Evolutionary conservation across 129 eudicot genomes (phyloP).

Genomic region (Chrysanthemum lavandulifolium): DNA sequence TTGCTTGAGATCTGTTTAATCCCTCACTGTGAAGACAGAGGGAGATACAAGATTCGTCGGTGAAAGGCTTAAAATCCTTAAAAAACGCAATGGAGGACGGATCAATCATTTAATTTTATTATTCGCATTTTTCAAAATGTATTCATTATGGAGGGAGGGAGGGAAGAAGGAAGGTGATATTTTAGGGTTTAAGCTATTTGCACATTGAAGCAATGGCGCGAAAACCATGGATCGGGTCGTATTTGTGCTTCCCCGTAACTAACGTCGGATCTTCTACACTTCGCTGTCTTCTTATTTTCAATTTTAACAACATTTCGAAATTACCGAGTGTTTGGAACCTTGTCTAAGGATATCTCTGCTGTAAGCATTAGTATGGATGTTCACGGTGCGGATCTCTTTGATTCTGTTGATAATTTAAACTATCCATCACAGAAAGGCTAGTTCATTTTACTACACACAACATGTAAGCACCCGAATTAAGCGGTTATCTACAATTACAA

Average conservation of each 20-base stretch:
- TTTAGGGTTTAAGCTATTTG: constrained; percentile 26
- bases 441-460: too few species aligned
- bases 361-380: too few species aligned
- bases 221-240: constrained; percentile 43
- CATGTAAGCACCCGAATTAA: too few species aligned
- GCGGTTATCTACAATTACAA: too few species aligned
- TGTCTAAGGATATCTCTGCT: too few species aligned
- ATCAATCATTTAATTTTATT: constrained; percentile 42
- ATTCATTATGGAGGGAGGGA: background rate
- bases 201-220: constrained; percentile 35
- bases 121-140: too few species aligned
- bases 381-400: too few species aligned
- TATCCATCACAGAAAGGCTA: too few species aligned
- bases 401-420: too few species aligned
- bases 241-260: background rate
- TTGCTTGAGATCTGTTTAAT: constrained; percentile 40
- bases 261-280: background rate
- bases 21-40: constrained; percentile 21
- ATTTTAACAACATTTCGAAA: background rate
- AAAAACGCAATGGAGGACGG: constrained; percentile 75
- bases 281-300: background rate
- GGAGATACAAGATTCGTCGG: constrained; percentile 47
- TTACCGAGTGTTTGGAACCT: background rate
- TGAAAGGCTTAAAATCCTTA: constrained; percentile 34
- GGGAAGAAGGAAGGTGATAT: background rate